A percentile compares a stretch with the other conserved stretches of the same genome.
Conservation (phyloP, 257 asterid genomes). For the Petunia axillaris region DNA sequence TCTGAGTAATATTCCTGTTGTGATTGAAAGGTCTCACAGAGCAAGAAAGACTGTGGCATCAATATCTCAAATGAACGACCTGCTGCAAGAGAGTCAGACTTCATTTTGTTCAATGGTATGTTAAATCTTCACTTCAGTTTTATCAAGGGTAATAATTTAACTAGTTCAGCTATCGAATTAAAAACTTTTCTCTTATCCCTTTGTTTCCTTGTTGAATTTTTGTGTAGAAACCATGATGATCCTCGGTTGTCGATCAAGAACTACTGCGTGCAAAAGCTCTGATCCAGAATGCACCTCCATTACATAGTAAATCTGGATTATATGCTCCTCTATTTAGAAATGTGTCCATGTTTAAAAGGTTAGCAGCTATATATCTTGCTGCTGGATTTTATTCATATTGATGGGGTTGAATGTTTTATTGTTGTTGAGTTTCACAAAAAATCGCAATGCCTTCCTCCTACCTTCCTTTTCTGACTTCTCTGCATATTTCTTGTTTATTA, state of each 20-base stretch:
- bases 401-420: not conserved
- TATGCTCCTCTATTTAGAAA: slow-evolving; percentile 42
- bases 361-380: not conserved
- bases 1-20: slow-evolving; percentile 22
- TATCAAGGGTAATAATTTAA: not conserved
- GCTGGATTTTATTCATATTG: not conserved
- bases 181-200: not conserved
- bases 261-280: slow-evolving; percentile 36
- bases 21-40: slow-evolving; percentile 29
- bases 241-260: slow-evolving; percentile 40
- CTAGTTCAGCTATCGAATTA: not conserved
- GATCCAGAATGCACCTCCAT: slow-evolving; percentile 38
- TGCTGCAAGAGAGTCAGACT: slow-evolving; percentile 40
- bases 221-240: slow-evolving; percentile 35
- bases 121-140: not conserved
- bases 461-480: too few relatives aligned
- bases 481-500: not conserved
- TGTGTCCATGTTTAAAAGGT: slow-evolving; percentile 45
- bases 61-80: slow-evolving; percentile 44
- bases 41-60: slow-evolving; percentile 32
- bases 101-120: slow-evolving; percentile 35
- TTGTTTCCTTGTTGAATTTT: slow-evolving; percentile 1
- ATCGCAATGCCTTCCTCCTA: too few relatives aligned
- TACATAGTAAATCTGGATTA: slow-evolving; percentile 27
- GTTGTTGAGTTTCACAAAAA: too few relatives aligned